Evolutionary conservation across 1,139 yeast species (phyloP).

Genomic region (Scheffersomyces insectosa): DNA sequence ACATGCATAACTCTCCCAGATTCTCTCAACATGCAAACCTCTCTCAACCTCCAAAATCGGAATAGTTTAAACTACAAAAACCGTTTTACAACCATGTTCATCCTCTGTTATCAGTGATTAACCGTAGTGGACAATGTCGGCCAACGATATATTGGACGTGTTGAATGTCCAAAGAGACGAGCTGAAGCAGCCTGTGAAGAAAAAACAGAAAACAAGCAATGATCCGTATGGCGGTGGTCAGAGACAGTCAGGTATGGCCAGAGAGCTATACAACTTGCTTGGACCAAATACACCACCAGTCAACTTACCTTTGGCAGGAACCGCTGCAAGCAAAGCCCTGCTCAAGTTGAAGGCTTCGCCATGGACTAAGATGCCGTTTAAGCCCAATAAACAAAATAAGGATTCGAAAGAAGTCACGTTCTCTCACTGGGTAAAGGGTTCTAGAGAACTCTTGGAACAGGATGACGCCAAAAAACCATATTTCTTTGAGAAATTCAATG

Average conservation of each 20-base stretch:
- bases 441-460: slow-evolving; percentile 48
- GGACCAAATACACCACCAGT: slow-evolving; percentile 95
- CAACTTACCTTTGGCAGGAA: slow-evolving; percentile 46
- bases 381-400: slow-evolving; percentile 49
- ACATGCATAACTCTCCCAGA: too few relatives aligned
- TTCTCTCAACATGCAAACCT: not conserved
- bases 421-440: slow-evolving; percentile 87
- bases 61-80: not conserved
- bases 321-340: slow-evolving; percentile 60
- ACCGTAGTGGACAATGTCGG: slow-evolving; percentile 35
- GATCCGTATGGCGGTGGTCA: slow-evolving; percentile 20
- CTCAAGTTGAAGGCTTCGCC: slow-evolving; percentile 74
- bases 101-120: not conserved
- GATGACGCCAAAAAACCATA: slow-evolving; percentile 55
- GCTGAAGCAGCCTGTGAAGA: slow-evolving; percentile 36
- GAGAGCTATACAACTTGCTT: slow-evolving; percentile 82
- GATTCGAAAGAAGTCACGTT: slow-evolving; percentile 46
- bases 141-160: slow-evolving; percentile 75
- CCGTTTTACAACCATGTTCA: not conserved
- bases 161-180: slow-evolving; percentile 59
- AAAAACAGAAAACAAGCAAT: slow-evolving; percentile 35
- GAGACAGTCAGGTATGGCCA: slow-evolving; percentile 77
- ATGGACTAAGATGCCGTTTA: slow-evolving; percentile 73
- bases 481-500: slow-evolving; percentile 75
- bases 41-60: not conserved